Percentiles rank a stretch among this genome's conserved stretches.
Conservation (phyloP, 176 grass and related monocot genomes). For the Oryza meyeriana region DNA sequence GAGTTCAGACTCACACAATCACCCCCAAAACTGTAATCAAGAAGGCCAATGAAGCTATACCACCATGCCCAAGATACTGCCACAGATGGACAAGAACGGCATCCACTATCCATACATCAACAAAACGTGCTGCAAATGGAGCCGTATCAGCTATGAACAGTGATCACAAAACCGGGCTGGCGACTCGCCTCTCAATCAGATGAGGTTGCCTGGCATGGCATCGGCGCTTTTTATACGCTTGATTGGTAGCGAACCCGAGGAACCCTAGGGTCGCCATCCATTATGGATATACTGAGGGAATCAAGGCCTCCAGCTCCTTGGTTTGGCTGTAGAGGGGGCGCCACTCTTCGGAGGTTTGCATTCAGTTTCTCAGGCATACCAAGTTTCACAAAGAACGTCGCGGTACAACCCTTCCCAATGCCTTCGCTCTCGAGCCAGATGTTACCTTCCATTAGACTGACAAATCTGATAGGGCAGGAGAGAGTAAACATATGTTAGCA, state of each 20-base stretch:
- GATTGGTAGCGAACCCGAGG: slow-evolving; percentile 30
- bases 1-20: background rate
- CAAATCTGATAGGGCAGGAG: slow-evolving; percentile 48
- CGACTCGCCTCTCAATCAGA: background rate
- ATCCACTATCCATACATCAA: background rate
- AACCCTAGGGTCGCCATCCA: background rate
- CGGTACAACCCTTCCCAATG: slow-evolving; percentile 51
- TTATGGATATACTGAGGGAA: slow-evolving; percentile 10
- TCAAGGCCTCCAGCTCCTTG: slow-evolving; percentile 8
- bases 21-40: background rate
- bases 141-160: background rate
- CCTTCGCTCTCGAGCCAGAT: slow-evolving; percentile 79
- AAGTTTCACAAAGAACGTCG: slow-evolving; percentile 57
- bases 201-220: background rate
- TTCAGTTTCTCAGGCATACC: slow-evolving; percentile 41
- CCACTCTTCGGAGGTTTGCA: slow-evolving; percentile 23
- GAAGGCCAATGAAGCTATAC: background rate
- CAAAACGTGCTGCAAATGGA: background rate
- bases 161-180: slow-evolving; percentile 11
- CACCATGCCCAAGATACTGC: background rate
- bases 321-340: background rate
- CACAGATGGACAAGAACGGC: background rate
- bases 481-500: background rate
- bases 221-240: background rate
- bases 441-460: slow-evolving; percentile 61